Percentiles rank a stretch among this genome's conserved stretches.
These are phyloP conservation scores for Pseudozyma hubeiensis DNA, from an alignment of 1,284 basidiomycete species.

Conservation along the genomic window DNA sequence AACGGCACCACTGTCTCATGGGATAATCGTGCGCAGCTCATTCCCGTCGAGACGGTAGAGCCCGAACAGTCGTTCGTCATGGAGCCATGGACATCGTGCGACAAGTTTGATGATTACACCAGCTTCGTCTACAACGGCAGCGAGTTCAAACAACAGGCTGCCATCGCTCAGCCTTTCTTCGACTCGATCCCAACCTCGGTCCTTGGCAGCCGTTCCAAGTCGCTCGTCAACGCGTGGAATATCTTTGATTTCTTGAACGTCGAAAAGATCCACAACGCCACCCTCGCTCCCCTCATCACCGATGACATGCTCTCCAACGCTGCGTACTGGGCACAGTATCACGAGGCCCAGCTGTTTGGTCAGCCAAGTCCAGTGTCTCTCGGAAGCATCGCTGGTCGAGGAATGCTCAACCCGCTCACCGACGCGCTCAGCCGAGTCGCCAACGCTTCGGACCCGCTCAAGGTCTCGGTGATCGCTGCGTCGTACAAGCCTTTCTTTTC, in stretches of 20 bases:
- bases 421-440: constrained; percentile 78
- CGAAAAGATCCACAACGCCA: constrained; percentile 73
- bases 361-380: constrained; percentile 75
- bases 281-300: constrained; percentile 41
- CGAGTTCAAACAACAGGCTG: constrained; percentile 74
- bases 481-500: constrained; percentile 91
- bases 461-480: constrained; percentile 78
- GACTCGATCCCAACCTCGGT: constrained; percentile 74
- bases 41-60: constrained; percentile 80
- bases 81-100: constrained; percentile 80
- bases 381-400: constrained; percentile 85
- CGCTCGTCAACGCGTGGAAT: constrained; percentile 77
- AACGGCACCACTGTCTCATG: constrained; percentile 80
- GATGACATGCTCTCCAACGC: constrained; percentile 40
- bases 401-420: constrained; percentile 79
- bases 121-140: constrained; percentile 57
- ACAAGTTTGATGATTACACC: constrained; percentile 55
- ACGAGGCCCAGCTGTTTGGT: constrained; percentile 82
- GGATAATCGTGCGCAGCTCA: constrained; percentile 80
- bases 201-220: constrained; percentile 77
- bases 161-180: constrained; percentile 77
- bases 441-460: constrained; percentile 81
- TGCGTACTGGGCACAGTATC: constrained; percentile 76
- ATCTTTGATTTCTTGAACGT: constrained; percentile 79
- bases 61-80: constrained; percentile 83